Percentiles rank a stretch among this genome's conserved stretches.
Evolutionary conservation across 345 rosid species (phyloP).

Genomic region (Populus pruinosa): DNA sequence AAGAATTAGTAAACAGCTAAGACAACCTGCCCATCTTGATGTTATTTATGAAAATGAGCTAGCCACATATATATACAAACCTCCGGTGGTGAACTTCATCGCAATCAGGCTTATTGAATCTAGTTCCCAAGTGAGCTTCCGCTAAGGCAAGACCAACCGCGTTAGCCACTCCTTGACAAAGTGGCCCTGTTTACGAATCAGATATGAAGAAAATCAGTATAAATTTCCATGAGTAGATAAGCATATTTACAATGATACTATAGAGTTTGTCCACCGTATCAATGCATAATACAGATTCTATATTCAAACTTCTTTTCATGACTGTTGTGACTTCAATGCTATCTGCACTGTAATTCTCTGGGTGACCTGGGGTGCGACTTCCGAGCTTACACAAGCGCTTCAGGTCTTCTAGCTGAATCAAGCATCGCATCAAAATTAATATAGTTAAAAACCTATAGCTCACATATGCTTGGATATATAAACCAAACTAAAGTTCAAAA

Average conservation of each 20-base stretch:
- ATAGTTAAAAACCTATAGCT: neutral
- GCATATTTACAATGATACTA: neutral
- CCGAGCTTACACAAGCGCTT: conserved; percentile 33
- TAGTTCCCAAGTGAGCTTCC: conserved; percentile 39
- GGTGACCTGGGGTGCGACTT: conserved; percentile 39
- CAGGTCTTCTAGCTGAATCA: conserved; percentile 26
- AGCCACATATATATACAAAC: neutral
- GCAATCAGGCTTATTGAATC: conserved; percentile 40
- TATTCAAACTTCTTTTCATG: neutral
- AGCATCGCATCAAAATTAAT: neutral
- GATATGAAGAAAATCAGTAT: neutral
- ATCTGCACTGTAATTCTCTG: conserved; percentile 32
- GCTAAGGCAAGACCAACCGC: conserved; percentile 43
- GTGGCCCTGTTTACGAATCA: conserved; percentile 28
- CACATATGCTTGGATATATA: neutral
- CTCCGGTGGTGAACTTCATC: conserved; percentile 31
- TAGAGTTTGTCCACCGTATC: neutral
- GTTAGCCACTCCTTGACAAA: conserved; percentile 43
- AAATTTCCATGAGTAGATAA: neutral
- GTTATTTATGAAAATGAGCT: neutral
- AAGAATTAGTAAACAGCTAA: neutral
- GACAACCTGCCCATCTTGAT: neutral
- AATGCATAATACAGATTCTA: neutral
- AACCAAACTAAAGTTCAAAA: neutral
- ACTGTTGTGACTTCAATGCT: conserved; percentile 48